A percentile compares a stretch with the other conserved stretches of the same genome.
Conservation (phyloP, 2,329 filamentous ascomycete species). For the Sporothrix pallida region DNA sequence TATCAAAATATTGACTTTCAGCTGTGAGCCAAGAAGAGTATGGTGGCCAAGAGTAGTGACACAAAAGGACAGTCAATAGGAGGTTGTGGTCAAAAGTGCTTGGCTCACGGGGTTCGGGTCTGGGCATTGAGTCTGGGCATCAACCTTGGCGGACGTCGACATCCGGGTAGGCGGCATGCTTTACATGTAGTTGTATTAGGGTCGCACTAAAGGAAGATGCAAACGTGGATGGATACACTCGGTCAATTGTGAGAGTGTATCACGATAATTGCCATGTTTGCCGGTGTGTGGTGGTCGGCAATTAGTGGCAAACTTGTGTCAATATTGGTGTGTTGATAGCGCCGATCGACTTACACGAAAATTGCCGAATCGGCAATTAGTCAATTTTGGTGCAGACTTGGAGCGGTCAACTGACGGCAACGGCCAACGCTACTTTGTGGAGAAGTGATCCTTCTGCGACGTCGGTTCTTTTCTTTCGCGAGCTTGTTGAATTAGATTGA, state of each 20-base stretch:
- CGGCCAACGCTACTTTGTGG: not conserved
- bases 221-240: not conserved
- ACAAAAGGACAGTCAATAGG: not conserved
- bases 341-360: conserved; percentile 9
- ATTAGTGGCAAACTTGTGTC: not conserved
- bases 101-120: not conserved
- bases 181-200: not conserved
- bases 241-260: not conserved
- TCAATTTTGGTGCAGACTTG: not conserved
- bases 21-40: not conserved
- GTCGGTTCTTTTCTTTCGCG: not conserved
- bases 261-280: not conserved
- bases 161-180: conserved; percentile 18
- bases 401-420: not conserved
- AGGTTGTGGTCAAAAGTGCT: not conserved
- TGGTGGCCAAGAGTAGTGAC: not conserved
- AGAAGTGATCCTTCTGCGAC: conserved; percentile 6
- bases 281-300: conserved; percentile 12
- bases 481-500: not conserved
- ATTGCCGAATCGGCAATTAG: conserved; percentile 21
- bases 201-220: not conserved
- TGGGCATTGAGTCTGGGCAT: not conserved
- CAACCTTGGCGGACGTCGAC: not conserved
- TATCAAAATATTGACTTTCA: not conserved
- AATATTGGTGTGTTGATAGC: not conserved